Percentiles rank a stretch among this genome's conserved stretches.
Conservation (phyloP, 1,139 yeast genomes). For the Meyerozyma smithsonii region DNA sequence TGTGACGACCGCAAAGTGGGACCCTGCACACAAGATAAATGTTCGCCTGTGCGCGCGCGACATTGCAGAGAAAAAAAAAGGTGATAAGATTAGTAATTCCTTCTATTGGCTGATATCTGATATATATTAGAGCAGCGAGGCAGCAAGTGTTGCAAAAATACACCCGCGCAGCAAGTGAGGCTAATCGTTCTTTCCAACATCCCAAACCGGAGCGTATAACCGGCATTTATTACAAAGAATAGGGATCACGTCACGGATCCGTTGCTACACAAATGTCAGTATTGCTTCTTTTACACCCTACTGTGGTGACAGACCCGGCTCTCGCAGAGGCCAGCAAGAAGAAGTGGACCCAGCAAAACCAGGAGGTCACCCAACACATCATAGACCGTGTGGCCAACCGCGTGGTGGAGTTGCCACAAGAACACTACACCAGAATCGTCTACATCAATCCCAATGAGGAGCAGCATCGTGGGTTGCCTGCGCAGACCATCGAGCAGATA, state of each 20-base stretch:
- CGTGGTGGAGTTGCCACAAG: slow-evolving; percentile 43
- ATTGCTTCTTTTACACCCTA: slow-evolving; percentile 65
- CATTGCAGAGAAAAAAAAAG: not conserved
- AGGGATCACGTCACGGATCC: no score
- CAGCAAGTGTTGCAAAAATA: not conserved
- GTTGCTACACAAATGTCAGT: slow-evolving; percentile 24
- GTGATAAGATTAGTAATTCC: not conserved
- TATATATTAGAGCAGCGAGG: not conserved
- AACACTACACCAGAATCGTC: slow-evolving; percentile 45
- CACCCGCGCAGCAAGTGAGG: not conserved
- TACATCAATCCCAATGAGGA: slow-evolving; percentile 57
- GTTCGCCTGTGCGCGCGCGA: not conserved
- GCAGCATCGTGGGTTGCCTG: slow-evolving; percentile 36
- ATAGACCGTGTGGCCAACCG: slow-evolving; percentile 64
- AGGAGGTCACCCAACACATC: slow-evolving; percentile 47
- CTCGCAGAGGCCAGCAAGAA: slow-evolving; percentile 37
- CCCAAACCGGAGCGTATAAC: no score
- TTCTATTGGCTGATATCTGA: not conserved
- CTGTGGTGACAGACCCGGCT: slow-evolving; percentile 59
- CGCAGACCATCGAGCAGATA: slow-evolving; percentile 37
- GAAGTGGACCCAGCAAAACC: slow-evolving; percentile 13
- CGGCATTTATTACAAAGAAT: no score
- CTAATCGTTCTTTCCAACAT: no score
- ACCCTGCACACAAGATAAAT: not conserved
- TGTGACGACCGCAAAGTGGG: no score